Evolutionary conservation across 2,329 filamentous ascomycete genomes (phyloP).

Genomic region (Colletotrichum tropicale): DNA sequence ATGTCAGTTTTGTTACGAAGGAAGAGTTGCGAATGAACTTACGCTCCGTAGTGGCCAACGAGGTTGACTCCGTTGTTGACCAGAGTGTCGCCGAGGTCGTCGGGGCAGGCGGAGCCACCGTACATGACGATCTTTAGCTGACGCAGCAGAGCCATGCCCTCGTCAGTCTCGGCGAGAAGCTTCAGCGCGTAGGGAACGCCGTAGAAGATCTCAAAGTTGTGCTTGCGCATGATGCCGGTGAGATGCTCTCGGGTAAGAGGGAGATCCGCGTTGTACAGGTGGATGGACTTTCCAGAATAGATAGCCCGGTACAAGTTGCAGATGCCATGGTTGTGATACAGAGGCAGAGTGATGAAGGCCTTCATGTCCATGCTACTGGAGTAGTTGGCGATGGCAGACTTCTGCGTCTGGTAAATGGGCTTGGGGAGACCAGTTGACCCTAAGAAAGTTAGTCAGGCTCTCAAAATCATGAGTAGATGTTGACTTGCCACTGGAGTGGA

Average conservation of each 20-base stretch:
- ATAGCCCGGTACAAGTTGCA: conserved; percentile 59
- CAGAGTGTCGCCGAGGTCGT: conserved; percentile 60
- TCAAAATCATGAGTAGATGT: background rate
- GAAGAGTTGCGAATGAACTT: conserved; percentile 26
- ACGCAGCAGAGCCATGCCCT: conserved; percentile 53
- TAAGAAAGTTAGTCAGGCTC: background rate
- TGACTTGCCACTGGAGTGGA: conserved; percentile 36
- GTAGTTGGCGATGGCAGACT: conserved; percentile 53
- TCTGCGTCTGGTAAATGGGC: conserved; percentile 64
- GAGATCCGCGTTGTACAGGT: conserved; percentile 58
- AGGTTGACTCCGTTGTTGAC: conserved; percentile 59
- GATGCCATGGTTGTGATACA: conserved; percentile 66
- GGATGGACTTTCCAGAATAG: conserved; percentile 51
- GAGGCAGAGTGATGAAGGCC: conserved; percentile 59
- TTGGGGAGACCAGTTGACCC: conserved; percentile 68
- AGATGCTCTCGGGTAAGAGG: conserved; percentile 58
- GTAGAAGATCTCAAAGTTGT: conserved; percentile 59
- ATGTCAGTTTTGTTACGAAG: background rate
- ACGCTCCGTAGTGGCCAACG: conserved; percentile 62
- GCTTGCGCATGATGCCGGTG: conserved; percentile 43
- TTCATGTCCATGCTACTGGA: conserved; percentile 41
- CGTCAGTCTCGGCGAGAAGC: conserved; percentile 61
- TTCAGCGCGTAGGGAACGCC: conserved; percentile 70
- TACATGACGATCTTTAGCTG: conserved; percentile 58
- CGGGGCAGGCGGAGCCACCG: conserved; percentile 62